Percentiles rank a stretch among this genome's conserved stretches.
Conservation (phyloP, 768 basidiomycete genomes). For the Lactarius quietus region DNA sequence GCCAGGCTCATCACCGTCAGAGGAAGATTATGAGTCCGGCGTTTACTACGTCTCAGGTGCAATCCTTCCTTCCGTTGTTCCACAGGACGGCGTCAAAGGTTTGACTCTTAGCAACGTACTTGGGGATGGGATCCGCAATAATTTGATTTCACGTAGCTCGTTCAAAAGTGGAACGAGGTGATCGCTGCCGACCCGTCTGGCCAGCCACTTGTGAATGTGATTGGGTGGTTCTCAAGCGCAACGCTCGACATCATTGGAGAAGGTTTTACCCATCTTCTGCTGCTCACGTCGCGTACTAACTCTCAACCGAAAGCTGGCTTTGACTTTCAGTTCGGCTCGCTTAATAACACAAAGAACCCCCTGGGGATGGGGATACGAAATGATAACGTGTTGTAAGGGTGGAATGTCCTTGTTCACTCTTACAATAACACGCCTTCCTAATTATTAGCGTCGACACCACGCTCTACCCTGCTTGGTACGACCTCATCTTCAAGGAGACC, state of each 20-base stretch:
- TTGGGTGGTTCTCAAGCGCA: conserved; percentile 27
- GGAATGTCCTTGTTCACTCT: neutral
- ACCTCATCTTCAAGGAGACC: neutral
- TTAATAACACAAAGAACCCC: conserved; percentile 27
- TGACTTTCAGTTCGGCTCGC: conserved; percentile 28
- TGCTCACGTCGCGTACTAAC: neutral
- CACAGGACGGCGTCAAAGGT: conserved; percentile 26
- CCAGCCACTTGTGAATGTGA: conserved; percentile 24
- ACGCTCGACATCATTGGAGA: conserved; percentile 31
- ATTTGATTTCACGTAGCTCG: conserved; percentile 20
- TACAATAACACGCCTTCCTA: neutral
- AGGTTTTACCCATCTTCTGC: conserved; percentile 17
- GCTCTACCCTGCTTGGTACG: conserved; percentile 8
- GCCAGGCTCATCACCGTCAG: conserved; percentile 27
- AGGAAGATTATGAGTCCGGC: conserved; percentile 32
- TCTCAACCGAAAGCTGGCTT: conserved; percentile 26
- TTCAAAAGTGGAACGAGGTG: conserved; percentile 29
- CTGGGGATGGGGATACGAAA: conserved; percentile 22
- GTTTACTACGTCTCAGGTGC: conserved; percentile 27
- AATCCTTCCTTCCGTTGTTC: conserved; percentile 30
- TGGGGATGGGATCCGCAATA: too few relatives aligned
- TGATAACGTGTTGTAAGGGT: conserved; percentile 29
- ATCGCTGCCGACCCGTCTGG: conserved; percentile 1
- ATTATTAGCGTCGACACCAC: conserved; percentile 3
- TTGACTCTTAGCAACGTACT: neutral